A percentile compares a stretch with the other conserved stretches of the same genome.
phyloP scores from a whole-genome alignment of 2,329 filamentous ascomycete species.

The Colletotrichum kahawae region DNA sequence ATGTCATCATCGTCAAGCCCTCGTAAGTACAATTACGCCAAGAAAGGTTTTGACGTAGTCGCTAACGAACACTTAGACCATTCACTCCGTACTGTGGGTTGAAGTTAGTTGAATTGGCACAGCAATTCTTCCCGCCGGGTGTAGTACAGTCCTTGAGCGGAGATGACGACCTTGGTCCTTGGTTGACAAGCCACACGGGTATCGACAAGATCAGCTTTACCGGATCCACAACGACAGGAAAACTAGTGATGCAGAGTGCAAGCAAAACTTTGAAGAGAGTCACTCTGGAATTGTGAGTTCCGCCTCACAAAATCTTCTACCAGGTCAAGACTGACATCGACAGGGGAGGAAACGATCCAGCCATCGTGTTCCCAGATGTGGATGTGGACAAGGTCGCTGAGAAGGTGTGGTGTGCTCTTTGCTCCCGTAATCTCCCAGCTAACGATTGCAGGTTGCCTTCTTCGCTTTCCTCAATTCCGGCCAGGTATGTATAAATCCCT shows the following conservation, averaged over 20 bases:
- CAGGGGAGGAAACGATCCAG: background rate
- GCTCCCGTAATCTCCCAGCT: background rate
- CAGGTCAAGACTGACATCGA: background rate
- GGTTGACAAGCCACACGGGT: constrained; percentile 38
- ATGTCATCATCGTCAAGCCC: constrained; percentile 60
- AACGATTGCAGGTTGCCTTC: background rate
- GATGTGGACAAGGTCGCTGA: background rate
- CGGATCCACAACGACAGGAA: background rate
- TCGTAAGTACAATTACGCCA: constrained; percentile 32
- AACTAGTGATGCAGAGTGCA: background rate
- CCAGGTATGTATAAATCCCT: background rate
- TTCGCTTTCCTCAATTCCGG: background rate
- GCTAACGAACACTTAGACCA: constrained; percentile 29
- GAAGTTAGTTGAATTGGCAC: constrained; percentile 65
- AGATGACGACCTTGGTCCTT: constrained; percentile 63
- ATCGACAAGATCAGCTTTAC: background rate
- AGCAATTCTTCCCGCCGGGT: constrained; percentile 63
- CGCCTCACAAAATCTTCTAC: fast-evolving
- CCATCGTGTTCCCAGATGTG: background rate
- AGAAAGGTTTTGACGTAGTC: background rate
- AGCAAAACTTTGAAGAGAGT: background rate
- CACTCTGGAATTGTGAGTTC: background rate
- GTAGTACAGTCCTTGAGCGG: constrained; percentile 67
- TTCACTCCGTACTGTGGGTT: constrained; percentile 63
- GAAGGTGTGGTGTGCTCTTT: background rate